phyloP scores from a whole-genome alignment of 2,329 filamentous ascomycete genomes.

The Colletotrichum filicis region DNA sequence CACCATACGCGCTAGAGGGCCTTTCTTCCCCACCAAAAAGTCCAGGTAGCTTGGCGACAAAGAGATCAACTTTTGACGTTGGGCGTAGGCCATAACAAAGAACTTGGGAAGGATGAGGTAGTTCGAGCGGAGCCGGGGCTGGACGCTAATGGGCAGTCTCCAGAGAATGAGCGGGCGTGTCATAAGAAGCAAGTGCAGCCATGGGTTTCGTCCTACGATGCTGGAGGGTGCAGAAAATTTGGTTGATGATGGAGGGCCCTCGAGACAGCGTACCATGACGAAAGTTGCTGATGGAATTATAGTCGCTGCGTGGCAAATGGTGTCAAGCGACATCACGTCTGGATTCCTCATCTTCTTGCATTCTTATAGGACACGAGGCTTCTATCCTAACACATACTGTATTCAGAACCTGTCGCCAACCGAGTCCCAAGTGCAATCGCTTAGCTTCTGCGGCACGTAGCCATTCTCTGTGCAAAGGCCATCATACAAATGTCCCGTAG shows the following conservation, averaged over 20 bases:
- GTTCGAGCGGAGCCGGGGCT: neutral
- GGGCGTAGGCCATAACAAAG: slow-evolving; percentile 4
- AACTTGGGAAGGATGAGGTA: neutral
- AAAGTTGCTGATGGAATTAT: neutral
- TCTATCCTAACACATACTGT: neutral
- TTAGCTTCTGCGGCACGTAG: neutral
- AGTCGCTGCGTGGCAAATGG: neutral
- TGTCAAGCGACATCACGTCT: neutral
- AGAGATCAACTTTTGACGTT: neutral
- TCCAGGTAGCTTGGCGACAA: neutral
- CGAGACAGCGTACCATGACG: neutral
- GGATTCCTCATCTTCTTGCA: neutral
- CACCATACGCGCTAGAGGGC: neutral
- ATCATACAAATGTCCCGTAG: neutral
- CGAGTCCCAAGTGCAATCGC: neutral
- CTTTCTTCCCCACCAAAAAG: neutral
- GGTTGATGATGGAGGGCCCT: too few species aligned
- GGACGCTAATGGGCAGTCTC: neutral
- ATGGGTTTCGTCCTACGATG: neutral
- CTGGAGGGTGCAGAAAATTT: neutral
- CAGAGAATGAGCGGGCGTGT: slow-evolving; percentile 2
- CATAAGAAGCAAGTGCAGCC: neutral
- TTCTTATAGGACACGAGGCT: too few species aligned
- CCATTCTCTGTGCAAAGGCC: neutral
- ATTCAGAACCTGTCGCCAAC: neutral